Base-by-base conservation (phyloP, 176 grass and related monocot species). In the Phyllostachys edulis region DNA sequence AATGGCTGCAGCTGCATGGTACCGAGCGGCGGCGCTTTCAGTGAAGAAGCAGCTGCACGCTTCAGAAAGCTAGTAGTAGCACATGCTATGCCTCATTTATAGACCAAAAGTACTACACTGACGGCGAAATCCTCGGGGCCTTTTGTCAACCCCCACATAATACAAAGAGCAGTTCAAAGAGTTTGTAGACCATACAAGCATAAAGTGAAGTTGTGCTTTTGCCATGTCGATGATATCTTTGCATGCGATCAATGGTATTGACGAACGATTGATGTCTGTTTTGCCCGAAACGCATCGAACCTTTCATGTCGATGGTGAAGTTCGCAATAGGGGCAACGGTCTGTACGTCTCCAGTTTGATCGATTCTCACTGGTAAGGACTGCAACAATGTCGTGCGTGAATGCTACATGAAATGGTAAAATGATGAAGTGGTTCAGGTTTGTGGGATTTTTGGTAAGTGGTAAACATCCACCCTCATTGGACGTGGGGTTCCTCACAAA, bases 1-100 rank as follows among this genome's bases (percentile, higher is more conserved):
- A 76, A 86, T 96, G 90, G 96, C 91, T 78, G 96, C 89, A 46
- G 93, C 93, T 67, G 81, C 91, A 73, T 99, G 96, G 96, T 99
- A 96, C 66, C 40, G 76, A 27, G 89, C 89, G 1, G 91, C 88
- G 17, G 93, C 90, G 15, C 85, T 85, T 82, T 75, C 96, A 39
- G 89, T 96, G 69, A 87, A 82, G 77, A 71, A 77, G 27, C 67
- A 88, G 62, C 51, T 96, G 49, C 84, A 86, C 29, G 63, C 68
- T 59, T 94, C 86, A 24, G 70, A 78, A 38, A 92, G 84, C 51
- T 84, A 83, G 67, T 68, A 51, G 67, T 54, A 75, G 44, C 39
- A 36, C 57, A 51, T 47, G 64, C 12, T 41, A n/a, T 73, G 75
- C 46, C 27, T 78, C 47, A 27, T 86, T 75, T 24, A 79, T 65